Conservation (phyloP, 2,329 filamentous ascomycete genomes). For the Colletotrichum camelliae region DNA sequence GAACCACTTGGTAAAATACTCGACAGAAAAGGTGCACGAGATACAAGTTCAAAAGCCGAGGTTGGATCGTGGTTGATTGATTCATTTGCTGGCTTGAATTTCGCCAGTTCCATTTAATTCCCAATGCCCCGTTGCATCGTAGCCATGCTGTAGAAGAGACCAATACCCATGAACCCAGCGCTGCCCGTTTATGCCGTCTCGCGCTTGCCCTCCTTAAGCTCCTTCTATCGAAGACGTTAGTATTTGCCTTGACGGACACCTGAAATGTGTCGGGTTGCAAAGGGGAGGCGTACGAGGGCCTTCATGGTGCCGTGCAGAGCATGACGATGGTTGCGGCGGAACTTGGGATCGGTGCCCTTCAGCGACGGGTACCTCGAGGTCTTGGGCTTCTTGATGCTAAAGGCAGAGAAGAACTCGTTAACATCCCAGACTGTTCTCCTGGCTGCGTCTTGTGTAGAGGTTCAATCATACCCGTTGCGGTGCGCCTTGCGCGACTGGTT, state of each 20-base stretch:
- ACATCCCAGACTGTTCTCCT: not conserved
- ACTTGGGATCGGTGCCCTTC: slow-evolving; percentile 99
- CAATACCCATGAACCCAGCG: not conserved
- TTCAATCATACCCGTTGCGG: slow-evolving; percentile 86
- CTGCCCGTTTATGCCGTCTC: slow-evolving; percentile 70
- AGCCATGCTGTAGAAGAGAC: slow-evolving; percentile 14
- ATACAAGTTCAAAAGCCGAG: not conserved
- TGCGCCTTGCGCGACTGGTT: slow-evolving; percentile 99
- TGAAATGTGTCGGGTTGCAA: not conserved
- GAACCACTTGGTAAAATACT: not conserved
- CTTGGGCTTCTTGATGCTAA: slow-evolving; percentile 99
- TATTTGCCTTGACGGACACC: not conserved
- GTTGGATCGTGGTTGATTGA: slow-evolving; percentile 9
- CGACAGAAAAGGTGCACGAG: not conserved
- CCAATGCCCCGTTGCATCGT: slow-evolving; percentile 5
- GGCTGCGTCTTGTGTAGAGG: not conserved
- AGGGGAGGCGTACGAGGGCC: slow-evolving; percentile 78
- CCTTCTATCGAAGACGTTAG: slow-evolving; percentile 73
- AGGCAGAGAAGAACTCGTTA: not conserved
- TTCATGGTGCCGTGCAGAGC: slow-evolving; percentile 98
- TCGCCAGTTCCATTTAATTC: slow-evolving; percentile 3
- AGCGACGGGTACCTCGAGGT: slow-evolving; percentile 98
- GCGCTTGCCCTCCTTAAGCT: slow-evolving; percentile 95
- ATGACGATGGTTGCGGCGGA: slow-evolving; percentile 99
- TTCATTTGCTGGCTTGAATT: slow-evolving; percentile 8